Evolutionary conservation across 2,329 filamentous ascomycete species (phyloP), one percentile per base, ranked within the genome.

Genomic region (Penicillium sp.): DNA sequence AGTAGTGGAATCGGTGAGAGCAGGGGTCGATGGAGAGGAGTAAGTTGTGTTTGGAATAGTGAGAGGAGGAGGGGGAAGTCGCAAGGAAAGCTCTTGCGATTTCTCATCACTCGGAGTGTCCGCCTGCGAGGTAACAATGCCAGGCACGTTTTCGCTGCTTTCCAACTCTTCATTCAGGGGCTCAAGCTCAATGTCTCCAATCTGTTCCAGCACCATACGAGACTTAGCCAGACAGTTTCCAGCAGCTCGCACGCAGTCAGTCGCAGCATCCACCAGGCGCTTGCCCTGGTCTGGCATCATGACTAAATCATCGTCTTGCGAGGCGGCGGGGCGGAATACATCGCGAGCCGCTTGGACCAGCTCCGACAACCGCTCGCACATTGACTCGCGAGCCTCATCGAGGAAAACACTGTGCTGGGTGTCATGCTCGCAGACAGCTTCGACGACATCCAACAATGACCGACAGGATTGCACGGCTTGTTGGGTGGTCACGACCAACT

Each of bases 191-290:
- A 96, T 96, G 73, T 96, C 93, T 21, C 93, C 92, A 62, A 95
- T 92, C 59, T 89, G 85, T 75, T 96, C 92, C 57, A 99, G 89
- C 45, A 96, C 87, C 71, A 86, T 83, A 67, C 92, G 92, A 11
- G 93, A 89, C 76, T 93, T 93, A 7, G 90, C 88, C 21, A 96
- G 90, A 73, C 93, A 97, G 66, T 96, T 92, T 42, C 93, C 93
- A 45, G 93, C 92, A 23, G 91, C 90, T 65, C 92, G 88, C 26
- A 99, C 93, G 70, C 93, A 97, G 58, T 86, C 87, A 7, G 92
- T 96, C 9, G 92, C 92, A 21, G 92, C 91, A 59, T 84, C 81
- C 31, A 95, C 84, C 42, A 96, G 81, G 27, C 87, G 83, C 62
- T 85, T 87, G 63, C 91, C 92, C 68, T 93, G 88, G 59, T 92